Evolutionary conservation across 495 filamentous ascomycete species (phyloP).

Genomic region (Penicillium herquei): DNA sequence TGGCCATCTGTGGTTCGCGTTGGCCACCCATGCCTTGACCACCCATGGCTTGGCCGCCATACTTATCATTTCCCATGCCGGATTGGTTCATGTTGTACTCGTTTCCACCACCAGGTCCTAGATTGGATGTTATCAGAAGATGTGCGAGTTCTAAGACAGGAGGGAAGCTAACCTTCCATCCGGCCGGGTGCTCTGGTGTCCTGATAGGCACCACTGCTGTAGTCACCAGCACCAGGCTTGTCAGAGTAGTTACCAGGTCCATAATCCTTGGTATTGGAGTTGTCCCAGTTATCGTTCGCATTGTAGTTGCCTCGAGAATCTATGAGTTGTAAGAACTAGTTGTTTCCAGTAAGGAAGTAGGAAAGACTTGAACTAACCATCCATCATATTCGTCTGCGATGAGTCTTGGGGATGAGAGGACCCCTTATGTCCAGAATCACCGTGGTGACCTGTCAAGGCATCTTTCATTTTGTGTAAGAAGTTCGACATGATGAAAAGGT

Average conservation of each 20-base stretch:
- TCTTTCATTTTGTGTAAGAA: conserved; percentile 76
- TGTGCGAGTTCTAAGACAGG: background rate
- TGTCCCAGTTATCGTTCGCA: conserved; percentile 1
- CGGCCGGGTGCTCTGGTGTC: conserved; percentile 5
- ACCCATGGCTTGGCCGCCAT: conserved; percentile 17
- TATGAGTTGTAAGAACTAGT: conserved; percentile 14
- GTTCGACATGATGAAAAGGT: conserved; percentile 56
- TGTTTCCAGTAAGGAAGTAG: background rate
- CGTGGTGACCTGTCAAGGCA: conserved; percentile 46
- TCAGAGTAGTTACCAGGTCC: conserved; percentile 11
- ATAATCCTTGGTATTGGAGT: background rate
- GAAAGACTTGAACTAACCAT: conserved; percentile 8
- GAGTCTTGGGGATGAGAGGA: conserved; percentile 31
- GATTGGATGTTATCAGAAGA: background rate
- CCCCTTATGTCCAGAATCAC: conserved; percentile 32
- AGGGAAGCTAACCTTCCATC: background rate
- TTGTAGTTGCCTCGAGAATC: conserved; percentile 23
- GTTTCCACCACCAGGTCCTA: conserved; percentile 4
- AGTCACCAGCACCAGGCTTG: conserved; percentile 13
- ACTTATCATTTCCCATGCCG: conserved; percentile 3
- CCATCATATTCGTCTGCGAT: conserved; percentile 38
- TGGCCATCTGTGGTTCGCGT: background rate
- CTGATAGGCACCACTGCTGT: background rate
- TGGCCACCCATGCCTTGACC: background rate
- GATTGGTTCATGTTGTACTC: conserved; percentile 12